Evolutionary conservation across 2,329 filamentous ascomycete species (phyloP).

Genomic region (Pyrenophora graminea): DNA sequence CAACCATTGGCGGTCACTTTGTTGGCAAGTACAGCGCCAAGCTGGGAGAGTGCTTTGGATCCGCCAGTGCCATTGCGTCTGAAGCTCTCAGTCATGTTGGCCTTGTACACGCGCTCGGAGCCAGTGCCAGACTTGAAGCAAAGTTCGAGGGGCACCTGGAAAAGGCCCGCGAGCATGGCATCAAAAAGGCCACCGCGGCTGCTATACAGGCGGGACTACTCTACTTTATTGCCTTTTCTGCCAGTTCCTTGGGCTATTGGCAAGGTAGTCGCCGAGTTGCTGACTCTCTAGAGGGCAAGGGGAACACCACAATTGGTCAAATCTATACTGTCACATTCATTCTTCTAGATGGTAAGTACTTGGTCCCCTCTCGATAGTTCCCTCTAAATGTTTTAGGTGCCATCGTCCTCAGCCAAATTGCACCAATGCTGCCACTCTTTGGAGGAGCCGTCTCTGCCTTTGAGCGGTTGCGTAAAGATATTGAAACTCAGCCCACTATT

Average conservation of each 20-base stretch:
- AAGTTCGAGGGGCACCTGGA: conserved; percentile 62
- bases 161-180: conserved; percentile 56
- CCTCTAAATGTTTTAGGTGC: conserved; percentile 39
- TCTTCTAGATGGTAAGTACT: conserved; percentile 53
- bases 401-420: conserved; percentile 53
- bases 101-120: conserved; percentile 67
- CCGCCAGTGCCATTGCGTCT: conserved; percentile 65
- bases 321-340: conserved; percentile 62
- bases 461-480: conserved; percentile 61
- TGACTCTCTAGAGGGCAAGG: conserved; percentile 44
- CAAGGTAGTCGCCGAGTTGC: conserved; percentile 64
- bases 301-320: conserved; percentile 49
- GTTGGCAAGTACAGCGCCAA: conserved; percentile 56
- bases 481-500: conserved; percentile 53
- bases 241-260: conserved; percentile 71
- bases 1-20: conserved; percentile 59
- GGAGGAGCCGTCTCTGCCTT: conserved; percentile 58
- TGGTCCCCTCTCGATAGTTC: background rate
- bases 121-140: conserved; percentile 61
- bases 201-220: conserved; percentile 64
- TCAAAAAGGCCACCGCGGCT: conserved; percentile 62
- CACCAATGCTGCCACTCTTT: conserved; percentile 57
- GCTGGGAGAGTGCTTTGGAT: conserved; percentile 59
- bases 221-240: conserved; percentile 70
- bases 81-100: conserved; percentile 64